These are phyloP conservation scores for Crithidia acanthocephali DNA, from an alignment of 208 protist genomes.

Conservation along the genomic window DNA sequence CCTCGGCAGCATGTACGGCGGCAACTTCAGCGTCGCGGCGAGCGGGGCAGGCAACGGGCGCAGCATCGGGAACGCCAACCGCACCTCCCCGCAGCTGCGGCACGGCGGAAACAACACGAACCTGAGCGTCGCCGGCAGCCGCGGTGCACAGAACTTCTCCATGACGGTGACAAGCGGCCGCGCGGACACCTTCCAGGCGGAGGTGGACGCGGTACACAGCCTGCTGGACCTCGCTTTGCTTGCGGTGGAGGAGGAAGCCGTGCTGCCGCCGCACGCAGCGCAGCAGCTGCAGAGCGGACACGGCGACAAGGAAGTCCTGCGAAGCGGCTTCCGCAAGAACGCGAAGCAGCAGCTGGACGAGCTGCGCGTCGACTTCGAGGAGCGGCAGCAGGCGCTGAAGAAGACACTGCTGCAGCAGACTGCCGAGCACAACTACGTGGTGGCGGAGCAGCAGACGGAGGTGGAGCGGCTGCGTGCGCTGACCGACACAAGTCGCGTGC, in stretches of 20 bases:
- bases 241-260: constrained; percentile 81
- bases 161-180: background rate
- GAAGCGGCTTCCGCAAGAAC: constrained; percentile 29
- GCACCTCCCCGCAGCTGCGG: constrained; percentile 5
- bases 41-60: background rate
- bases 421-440: constrained; percentile 45
- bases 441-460: constrained; percentile 65
- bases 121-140: background rate
- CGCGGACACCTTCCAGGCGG: constrained; percentile 4
- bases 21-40: background rate
- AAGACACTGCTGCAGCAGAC: constrained; percentile 48
- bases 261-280: constrained; percentile 34
- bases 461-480: constrained; percentile 64
- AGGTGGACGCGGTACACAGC: constrained; percentile 69
- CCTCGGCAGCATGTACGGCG: constrained; percentile 13
- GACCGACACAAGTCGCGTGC: constrained; percentile 59
- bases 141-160: background rate
- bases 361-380: constrained; percentile 54
- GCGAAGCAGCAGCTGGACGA: constrained; percentile 42
- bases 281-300: constrained; percentile 21
- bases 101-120: background rate
- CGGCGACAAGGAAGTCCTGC: constrained; percentile 33
- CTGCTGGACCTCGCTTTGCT: constrained; percentile 85
- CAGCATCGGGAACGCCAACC: background rate
- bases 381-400: constrained; percentile 62